Percentiles rank a stretch among this genome's conserved stretches.
Evolutionary conservation across 345 rosid species (phyloP).

Genomic region (Rubroshorea leprosula): DNA sequence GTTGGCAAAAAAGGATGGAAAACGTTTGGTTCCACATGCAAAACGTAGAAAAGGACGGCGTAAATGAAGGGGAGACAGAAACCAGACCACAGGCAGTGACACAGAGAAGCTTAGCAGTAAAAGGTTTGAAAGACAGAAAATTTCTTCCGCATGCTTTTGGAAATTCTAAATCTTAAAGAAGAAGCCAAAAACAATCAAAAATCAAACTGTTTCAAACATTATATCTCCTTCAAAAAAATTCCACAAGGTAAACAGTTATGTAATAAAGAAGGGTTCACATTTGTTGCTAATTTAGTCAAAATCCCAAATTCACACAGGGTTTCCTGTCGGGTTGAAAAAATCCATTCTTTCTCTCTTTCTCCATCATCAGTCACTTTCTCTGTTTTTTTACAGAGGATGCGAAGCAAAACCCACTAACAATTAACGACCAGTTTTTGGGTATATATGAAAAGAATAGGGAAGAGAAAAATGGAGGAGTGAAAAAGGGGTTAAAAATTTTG

Average conservation of each 20-base stretch:
- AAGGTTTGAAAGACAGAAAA: too few species aligned
- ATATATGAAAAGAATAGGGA: too few species aligned
- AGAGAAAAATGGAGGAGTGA: too few species aligned
- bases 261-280: slow-evolving; percentile 2
- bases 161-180: slow-evolving; percentile 19
- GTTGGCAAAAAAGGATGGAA: too few species aligned
- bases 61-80: too few species aligned
- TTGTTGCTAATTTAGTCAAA: slow-evolving; percentile 40
- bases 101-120: too few species aligned
- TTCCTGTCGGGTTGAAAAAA: slow-evolving; percentile 59
- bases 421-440: background rate
- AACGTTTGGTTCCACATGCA: too few species aligned
- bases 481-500: too few species aligned
- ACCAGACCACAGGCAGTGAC: too few species aligned
- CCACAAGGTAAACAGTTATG: too few species aligned
- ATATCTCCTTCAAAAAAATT: too few species aligned
- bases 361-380: slow-evolving; percentile 48
- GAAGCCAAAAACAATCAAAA: slow-evolving; percentile 25
- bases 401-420: slow-evolving; percentile 19
- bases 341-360: slow-evolving; percentile 23
- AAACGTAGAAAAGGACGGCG: too few species aligned
- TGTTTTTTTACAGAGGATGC: slow-evolving; percentile 44
- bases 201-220: slow-evolving; percentile 1
- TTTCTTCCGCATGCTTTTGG: slow-evolving; percentile 11
- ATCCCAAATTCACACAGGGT: slow-evolving; percentile 41